Evolutionary conservation across 768 basidiomycete genomes (phyloP).

Genomic region (Tubosaeta brunneosetosa): DNA sequence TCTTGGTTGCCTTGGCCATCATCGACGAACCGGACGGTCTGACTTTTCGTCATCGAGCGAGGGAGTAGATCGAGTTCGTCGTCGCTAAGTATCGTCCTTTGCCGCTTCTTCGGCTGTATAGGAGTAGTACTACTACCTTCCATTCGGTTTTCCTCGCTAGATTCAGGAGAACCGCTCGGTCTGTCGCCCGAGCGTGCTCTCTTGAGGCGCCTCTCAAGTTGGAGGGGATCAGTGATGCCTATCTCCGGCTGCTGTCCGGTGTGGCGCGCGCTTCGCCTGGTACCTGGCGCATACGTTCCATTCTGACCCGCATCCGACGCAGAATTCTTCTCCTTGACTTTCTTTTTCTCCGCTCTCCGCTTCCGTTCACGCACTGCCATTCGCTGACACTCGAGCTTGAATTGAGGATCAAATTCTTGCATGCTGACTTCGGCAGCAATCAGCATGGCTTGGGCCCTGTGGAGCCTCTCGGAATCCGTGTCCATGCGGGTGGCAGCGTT

Average conservation of each 20-base stretch:
- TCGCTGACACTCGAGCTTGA: slow-evolving; percentile 78
- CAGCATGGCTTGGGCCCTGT: slow-evolving; percentile 85
- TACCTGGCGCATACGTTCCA: slow-evolving; percentile 43
- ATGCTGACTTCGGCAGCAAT: slow-evolving; percentile 82
- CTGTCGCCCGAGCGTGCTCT: slow-evolving; percentile 59
- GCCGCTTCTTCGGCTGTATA: slow-evolving; percentile 51
- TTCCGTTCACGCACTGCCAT: slow-evolving; percentile 77
- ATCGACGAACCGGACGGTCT: slow-evolving; percentile 50
- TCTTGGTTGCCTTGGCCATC: slow-evolving; percentile 19
- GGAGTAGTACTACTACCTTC: slow-evolving; percentile 35
- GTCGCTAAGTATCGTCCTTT: slow-evolving; percentile 40
- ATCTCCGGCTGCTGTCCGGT: slow-evolving; percentile 72
- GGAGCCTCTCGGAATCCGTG: slow-evolving; percentile 70
- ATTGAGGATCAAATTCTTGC: slow-evolving; percentile 76
- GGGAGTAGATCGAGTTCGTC: slow-evolving; percentile 44
- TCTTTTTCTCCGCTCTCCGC: slow-evolving; percentile 49
- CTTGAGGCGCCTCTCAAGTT: slow-evolving; percentile 72
- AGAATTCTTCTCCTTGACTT: slow-evolving; percentile 32
- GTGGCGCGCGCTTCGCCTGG: slow-evolving; percentile 65
- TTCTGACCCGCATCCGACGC: slow-evolving; percentile 24
- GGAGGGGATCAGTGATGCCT: slow-evolving; percentile 66
- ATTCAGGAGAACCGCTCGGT: slow-evolving; percentile 44
- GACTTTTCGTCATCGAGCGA: slow-evolving; percentile 23
- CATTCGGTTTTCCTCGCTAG: slow-evolving; percentile 41
- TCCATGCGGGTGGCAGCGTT: slow-evolving; percentile 55